phyloP scores from a whole-genome alignment of 495 filamentous ascomycete genomes.

The Parathielavia appendiculata region DNA sequence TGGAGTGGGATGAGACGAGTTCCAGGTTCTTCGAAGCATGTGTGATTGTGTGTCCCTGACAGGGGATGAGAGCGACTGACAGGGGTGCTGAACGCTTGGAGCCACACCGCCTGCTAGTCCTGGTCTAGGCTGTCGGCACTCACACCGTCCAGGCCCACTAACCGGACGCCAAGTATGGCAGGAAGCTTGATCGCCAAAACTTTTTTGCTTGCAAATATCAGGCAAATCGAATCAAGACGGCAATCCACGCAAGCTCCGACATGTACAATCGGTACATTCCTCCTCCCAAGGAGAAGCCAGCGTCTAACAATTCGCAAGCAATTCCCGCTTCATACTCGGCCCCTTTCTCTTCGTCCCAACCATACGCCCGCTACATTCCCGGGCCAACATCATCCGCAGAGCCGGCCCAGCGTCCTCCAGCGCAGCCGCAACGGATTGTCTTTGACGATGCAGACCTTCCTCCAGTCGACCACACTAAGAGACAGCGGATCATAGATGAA shows the following conservation, averaged over 20 bases:
- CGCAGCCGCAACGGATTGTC: constrained; percentile 26
- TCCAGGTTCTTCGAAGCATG: background rate
- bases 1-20: background rate
- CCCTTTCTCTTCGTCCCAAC: constrained; percentile 1
- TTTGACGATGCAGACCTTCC: constrained; percentile 29
- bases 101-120: constrained; percentile 13
- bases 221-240: background rate
- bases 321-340: background rate
- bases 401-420: background rate
- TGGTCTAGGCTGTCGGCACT: background rate
- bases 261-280: constrained; percentile 45
- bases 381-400: constrained; percentile 23
- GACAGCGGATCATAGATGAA: constrained; percentile 12
- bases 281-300: constrained; percentile 26
- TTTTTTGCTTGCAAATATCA: constrained; percentile 4
- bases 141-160: background rate
- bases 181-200: constrained; percentile 11
- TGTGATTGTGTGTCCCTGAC: background rate
- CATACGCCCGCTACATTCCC: constrained; percentile 41
- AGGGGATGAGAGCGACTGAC: background rate
- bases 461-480: constrained; percentile 16
- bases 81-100: background rate
- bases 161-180: background rate
- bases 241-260: background rate
- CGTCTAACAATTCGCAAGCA: constrained; percentile 2